Base-by-base conservation (phyloP, 192 early-diverging fungal genomes). In the Mortierella hygrophila region DNA sequence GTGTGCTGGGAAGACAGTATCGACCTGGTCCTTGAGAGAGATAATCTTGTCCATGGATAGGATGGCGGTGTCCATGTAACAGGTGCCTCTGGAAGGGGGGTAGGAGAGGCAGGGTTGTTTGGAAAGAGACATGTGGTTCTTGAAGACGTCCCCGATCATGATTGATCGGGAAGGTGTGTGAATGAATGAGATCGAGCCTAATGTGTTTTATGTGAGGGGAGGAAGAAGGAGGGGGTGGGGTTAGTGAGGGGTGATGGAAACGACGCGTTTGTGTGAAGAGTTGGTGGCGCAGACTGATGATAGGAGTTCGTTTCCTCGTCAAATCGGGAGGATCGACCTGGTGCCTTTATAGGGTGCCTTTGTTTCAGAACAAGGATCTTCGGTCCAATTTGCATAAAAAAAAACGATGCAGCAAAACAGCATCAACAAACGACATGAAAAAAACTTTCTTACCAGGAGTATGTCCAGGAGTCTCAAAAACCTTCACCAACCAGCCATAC, bases 151-250 rank as follows among this genome's bases (percentile, higher is more conserved):
- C 3, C 79, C 84, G 60, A 80, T 60, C 74, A 80, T 73, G 57
- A 87, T 68, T 20, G 68, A 81, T 20, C 68, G 68, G 4, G 79
- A 72, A 9, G 79, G 41, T 0, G 73, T 60, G 23, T 87, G 84
- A 6, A 87, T 21, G 60, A 79, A 87, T 18, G 79, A 81, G 49
- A 81, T 72, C 44, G 84, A 87, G 4, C 78, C 78, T 85, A 73
- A 9, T 46, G 44, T 46, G 9, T 46, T 0, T 23, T 60, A 0
- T 26, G n/a, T 1, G 0, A 26, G 11, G n/a, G 11, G 1, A 7
- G 55, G 55, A 26, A 26, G 55, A 35, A 35, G 35, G 35, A 26
- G 8, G 7, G 9, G 55, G n/a, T 29, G n/a, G n/a, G 44, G 44
- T 46, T 46, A 46, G n/a, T 26, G 49, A 52, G 18, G 18, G 18